Conservation (phyloP, 352 stramenopile genomes). For the Phytopythium oedochilum region DNA sequence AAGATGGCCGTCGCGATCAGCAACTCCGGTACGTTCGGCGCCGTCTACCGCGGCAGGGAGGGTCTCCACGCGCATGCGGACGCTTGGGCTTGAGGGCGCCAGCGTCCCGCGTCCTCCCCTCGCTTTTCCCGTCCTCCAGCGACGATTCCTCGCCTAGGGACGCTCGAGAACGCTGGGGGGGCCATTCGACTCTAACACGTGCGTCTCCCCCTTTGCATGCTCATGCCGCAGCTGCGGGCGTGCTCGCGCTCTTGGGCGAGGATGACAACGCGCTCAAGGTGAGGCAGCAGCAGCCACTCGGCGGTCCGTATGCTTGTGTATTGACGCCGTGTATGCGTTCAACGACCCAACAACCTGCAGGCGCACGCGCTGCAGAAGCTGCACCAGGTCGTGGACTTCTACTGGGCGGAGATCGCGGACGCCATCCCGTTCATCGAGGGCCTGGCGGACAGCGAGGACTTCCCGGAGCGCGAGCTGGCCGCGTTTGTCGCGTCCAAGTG, state of each 20-base stretch:
- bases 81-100: not conserved
- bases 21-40: constrained; percentile 47
- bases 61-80: no score
- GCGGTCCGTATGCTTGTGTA: constrained; percentile 10
- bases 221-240: constrained; percentile 82
- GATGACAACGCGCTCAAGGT: constrained; percentile 87
- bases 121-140: not conserved
- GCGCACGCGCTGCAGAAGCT: constrained; percentile 90
- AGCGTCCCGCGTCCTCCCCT: not conserved
- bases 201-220: not conserved
- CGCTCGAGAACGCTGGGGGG: no score
- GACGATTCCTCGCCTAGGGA: not conserved
- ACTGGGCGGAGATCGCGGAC: constrained; percentile 93
- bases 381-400: constrained; percentile 90
- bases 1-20: constrained; percentile 46
- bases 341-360: no score
- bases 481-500: constrained; percentile 92
- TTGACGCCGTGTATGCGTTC: not conserved
- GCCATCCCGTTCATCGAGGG: constrained; percentile 91
- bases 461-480: constrained; percentile 88
- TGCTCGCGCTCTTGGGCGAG: constrained; percentile 90
- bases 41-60: no score
- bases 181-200: not conserved
- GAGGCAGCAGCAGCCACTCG: not conserved
- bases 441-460: constrained; percentile 92